Evolutionary conservation across 108 stramenopile species (phyloP).

Genomic region (Nitzschia sp.): DNA sequence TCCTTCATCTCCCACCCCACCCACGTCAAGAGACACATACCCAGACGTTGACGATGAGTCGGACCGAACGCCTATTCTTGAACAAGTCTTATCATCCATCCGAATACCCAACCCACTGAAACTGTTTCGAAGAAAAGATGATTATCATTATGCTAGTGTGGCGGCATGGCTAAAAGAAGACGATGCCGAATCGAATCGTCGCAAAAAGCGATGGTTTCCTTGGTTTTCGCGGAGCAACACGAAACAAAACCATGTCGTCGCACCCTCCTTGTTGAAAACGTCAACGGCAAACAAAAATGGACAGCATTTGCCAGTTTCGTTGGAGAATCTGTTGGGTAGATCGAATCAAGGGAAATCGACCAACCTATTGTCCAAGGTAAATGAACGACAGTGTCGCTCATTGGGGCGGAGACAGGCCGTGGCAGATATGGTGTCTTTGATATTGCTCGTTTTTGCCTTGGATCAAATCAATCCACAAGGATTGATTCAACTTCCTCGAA

Average conservation of each 20-base stretch:
- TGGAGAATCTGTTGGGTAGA: constrained; percentile 35
- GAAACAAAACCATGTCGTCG: neutral
- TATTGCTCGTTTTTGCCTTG: constrained; percentile 41
- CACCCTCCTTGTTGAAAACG: neutral
- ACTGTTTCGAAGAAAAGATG: constrained; percentile 13
- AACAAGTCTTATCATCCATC: constrained; percentile 12
- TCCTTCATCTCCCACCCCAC: too few species aligned
- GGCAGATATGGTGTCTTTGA: constrained; percentile 44
- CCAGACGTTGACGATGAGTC: too few species aligned
- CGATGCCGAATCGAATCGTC: constrained; percentile 8
- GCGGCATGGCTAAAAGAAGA: constrained; percentile 46
- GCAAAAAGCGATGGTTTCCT: constrained; percentile 22
- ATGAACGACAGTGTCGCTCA: constrained; percentile 18
- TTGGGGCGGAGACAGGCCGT: constrained; percentile 57
- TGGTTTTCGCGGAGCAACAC: constrained; percentile 6
- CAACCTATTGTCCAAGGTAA: constrained; percentile 27
- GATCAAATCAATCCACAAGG: constrained; percentile 30
- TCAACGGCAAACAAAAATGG: neutral
- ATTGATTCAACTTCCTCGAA: constrained; percentile 27
- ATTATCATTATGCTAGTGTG: constrained; percentile 27
- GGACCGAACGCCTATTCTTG: neutral
- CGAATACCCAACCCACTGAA: constrained; percentile 12
- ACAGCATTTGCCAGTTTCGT: constrained; percentile 19
- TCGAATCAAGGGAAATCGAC: constrained; percentile 39
- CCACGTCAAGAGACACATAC: too few species aligned